A percentile compares a stretch with the other conserved stretches of the same genome.
phyloP scores from a whole-genome alignment of 352 stramenopile genomes.

The Phytopythium kandeliae region DNA sequence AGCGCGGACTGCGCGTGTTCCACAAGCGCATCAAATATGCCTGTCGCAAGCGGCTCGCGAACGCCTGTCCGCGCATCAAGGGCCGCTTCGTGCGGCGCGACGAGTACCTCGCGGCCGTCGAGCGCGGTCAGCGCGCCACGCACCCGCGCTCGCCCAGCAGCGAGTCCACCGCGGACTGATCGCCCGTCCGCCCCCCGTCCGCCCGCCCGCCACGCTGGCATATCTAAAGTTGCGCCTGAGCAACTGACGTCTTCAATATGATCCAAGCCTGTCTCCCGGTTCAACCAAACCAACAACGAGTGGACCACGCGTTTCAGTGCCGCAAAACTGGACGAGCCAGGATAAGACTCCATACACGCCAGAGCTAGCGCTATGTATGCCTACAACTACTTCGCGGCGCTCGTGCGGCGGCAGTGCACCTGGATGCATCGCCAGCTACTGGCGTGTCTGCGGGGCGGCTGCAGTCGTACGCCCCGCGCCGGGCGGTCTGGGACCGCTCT shows the following conservation, averaged over 20 bases:
- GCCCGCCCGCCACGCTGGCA: no score
- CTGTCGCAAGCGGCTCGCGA: conserved; percentile 64
- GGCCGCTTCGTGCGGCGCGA: conserved; percentile 56
- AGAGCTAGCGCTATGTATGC: no score
- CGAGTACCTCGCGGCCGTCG: conserved; percentile 13
- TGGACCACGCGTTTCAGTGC: no score
- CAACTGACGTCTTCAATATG: no score
- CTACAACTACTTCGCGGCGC: no score
- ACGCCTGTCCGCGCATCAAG: conserved; percentile 59
- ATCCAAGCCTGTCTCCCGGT: background rate
- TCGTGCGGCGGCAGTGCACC: background rate
- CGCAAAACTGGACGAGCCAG: background rate
- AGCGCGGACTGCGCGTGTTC: conserved; percentile 67
- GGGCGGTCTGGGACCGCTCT: conserved; percentile 9
- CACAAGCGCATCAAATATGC: conserved; percentile 72
- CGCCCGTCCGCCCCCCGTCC: no score
- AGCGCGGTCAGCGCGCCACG: conserved; percentile 8
- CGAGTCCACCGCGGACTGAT: background rate
- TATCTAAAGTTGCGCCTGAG: background rate
- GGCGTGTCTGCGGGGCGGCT: background rate
- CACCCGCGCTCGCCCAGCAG: conserved; percentile 4
- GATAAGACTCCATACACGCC: no score
- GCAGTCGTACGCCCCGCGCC: background rate
- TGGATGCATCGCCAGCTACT: background rate
- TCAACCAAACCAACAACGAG: no score